These are phyloP conservation scores for Colletotrichum sp. DNA, from an alignment of 2,329 filamentous ascomycete species.

Conservation along the genomic window DNA sequence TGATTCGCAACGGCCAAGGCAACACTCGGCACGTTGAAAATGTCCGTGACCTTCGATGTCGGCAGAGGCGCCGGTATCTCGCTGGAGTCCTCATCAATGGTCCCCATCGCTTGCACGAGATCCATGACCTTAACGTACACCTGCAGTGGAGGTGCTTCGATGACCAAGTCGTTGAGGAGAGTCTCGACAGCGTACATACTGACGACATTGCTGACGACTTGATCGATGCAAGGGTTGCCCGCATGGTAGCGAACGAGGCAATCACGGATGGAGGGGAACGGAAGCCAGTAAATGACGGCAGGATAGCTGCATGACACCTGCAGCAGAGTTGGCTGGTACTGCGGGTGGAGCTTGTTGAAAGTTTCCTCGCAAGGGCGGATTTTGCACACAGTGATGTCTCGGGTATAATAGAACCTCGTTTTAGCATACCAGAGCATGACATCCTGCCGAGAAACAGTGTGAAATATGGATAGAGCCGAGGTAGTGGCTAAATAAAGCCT, in stretches of 20 bases:
- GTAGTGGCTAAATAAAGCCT: too few relatives aligned
- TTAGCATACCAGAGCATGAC: too few relatives aligned
- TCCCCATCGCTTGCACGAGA: neutral
- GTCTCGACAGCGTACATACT: neutral
- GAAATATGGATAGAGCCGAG: too few relatives aligned
- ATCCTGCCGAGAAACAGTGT: too few relatives aligned
- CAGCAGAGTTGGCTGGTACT: too few relatives aligned
- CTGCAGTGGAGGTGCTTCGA: neutral
- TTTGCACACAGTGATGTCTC: too few relatives aligned
- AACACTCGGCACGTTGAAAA: neutral
- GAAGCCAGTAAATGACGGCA: neutral
- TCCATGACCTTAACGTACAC: neutral
- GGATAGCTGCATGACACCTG: neutral
- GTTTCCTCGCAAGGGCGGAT: too few relatives aligned
- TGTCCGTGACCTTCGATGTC: accelerated
- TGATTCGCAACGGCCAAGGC: neutral
- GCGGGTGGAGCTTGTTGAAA: too few relatives aligned
- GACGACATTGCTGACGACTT: neutral
- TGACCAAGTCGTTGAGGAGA: neutral
- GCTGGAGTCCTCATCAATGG: neutral
- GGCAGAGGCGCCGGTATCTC: neutral
- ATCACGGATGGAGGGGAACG: neutral
- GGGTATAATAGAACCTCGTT: too few relatives aligned
- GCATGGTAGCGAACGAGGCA: neutral
- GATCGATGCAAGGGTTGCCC: neutral